Evolutionary conservation across 2,329 filamentous ascomycete species (phyloP).

Genomic region (Exophiala alcalophila): DNA sequence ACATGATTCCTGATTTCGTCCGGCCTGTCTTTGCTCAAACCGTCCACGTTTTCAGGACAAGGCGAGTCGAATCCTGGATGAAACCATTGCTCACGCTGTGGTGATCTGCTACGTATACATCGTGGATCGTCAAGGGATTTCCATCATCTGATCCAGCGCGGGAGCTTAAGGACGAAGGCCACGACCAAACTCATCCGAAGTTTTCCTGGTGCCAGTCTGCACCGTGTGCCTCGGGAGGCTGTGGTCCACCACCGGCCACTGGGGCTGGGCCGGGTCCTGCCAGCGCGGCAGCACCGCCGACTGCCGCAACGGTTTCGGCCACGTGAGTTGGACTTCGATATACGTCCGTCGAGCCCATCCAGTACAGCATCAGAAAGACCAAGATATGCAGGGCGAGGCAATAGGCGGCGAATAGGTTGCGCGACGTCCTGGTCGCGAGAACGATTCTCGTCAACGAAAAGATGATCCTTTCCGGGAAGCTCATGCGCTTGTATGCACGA

Average conservation of each 20-base stretch:
- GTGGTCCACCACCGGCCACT: constrained; percentile 17
- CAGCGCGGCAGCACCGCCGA: constrained; percentile 36
- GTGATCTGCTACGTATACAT: too few species aligned
- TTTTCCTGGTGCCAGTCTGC: constrained; percentile 65
- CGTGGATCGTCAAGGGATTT: too few species aligned
- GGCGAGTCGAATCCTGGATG: too few species aligned
- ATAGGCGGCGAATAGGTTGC: constrained; percentile 91
- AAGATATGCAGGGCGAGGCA: constrained; percentile 84
- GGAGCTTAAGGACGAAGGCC: too few species aligned
- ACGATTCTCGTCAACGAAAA: constrained; percentile 91
- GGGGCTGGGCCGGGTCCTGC: constrained; percentile 47
- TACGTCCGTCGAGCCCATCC: constrained; percentile 68
- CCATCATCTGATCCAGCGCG: too few species aligned
- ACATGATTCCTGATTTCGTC: too few species aligned
- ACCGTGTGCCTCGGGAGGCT: constrained; percentile 28
- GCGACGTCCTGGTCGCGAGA: constrained; percentile 80
- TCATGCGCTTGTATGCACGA: constrained; percentile 89
- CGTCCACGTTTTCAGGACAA: too few species aligned
- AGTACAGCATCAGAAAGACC: constrained; percentile 83
- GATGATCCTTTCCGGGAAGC: constrained; percentile 80
- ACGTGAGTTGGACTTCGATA: constrained; percentile 60
- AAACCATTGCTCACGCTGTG: too few species aligned
- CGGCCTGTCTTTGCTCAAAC: too few species aligned
- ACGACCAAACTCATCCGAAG: constrained; percentile 39
- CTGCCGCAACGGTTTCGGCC: constrained; percentile 47